Conservation (phyloP, 148 eudicot species). For the Rhododendron molle region DNA sequence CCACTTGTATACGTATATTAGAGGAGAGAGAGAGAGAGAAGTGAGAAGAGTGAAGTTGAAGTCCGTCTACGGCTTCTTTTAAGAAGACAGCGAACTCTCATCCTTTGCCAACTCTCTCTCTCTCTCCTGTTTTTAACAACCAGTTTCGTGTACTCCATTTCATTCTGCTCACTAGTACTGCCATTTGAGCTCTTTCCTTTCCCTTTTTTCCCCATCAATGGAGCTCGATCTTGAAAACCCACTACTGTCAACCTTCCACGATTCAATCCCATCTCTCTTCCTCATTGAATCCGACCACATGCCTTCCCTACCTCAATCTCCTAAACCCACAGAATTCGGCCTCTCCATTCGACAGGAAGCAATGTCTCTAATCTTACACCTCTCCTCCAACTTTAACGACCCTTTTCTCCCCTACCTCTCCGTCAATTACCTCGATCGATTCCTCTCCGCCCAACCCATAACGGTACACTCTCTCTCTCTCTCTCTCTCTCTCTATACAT, state of each 20-base stretch:
- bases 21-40: neutral
- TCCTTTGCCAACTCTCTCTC: conserved; percentile 4
- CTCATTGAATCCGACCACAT: conserved; percentile 38
- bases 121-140: neutral
- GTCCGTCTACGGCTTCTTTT: conserved; percentile 8
- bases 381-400: conserved; percentile 28
- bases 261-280: conserved; percentile 23
- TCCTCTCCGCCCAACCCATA: conserved; percentile 28
- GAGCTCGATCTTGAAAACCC: conserved; percentile 55
- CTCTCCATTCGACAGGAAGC: conserved; percentile 25
- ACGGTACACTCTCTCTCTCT: conserved; percentile 11
- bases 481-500: neutral
- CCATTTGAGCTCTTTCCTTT: neutral
- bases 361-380: conserved; percentile 20
- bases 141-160: conserved; percentile 9
- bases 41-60: conserved; percentile 10
- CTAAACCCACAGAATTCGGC: neutral
- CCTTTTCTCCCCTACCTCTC: conserved; percentile 39
- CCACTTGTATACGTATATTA: no score
- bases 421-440: conserved; percentile 53
- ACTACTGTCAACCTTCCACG: conserved; percentile 21
- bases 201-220: conserved; percentile 15
- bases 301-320: conserved; percentile 26
- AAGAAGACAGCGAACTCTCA: conserved; percentile 25
- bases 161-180: neutral